Conservation (phyloP, 495 filamentous ascomycete genomes). For the Xylaria cubensis region DNA sequence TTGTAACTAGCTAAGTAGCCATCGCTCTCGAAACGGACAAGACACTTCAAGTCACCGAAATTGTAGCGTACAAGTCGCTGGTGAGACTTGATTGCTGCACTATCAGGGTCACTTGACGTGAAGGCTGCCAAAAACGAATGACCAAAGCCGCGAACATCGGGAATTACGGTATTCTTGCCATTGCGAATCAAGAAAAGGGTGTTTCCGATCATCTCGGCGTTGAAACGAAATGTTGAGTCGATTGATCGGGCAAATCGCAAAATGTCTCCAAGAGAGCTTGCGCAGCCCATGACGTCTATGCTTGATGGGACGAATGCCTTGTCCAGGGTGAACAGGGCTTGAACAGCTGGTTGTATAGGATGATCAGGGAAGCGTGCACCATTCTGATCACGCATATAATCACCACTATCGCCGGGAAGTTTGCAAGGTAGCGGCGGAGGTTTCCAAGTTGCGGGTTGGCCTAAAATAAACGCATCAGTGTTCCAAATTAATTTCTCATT, state of each 20-base stretch:
- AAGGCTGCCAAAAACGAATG: slow-evolving; percentile 70
- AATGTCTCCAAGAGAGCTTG: slow-evolving; percentile 63
- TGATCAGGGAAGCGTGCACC: slow-evolving; percentile 61
- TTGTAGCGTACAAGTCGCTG: slow-evolving; percentile 67
- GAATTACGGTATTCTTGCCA: slow-evolving; percentile 58
- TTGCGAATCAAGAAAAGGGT: slow-evolving; percentile 70
- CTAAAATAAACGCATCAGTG: slow-evolving; percentile 41
- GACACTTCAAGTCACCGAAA: slow-evolving; percentile 60
- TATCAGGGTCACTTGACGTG: slow-evolving; percentile 61
- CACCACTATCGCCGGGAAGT: slow-evolving; percentile 58
- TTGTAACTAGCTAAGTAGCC: slow-evolving; percentile 54
- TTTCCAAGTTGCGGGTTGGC: slow-evolving; percentile 65
- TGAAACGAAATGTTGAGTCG: slow-evolving; percentile 60
- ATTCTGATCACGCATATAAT: slow-evolving; percentile 68
- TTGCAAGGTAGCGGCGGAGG: slow-evolving; percentile 47
- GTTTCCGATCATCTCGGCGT: slow-evolving; percentile 63
- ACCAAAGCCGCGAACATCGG: slow-evolving; percentile 63
- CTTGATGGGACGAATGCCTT: slow-evolving; percentile 34
- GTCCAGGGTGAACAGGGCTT: slow-evolving; percentile 43
- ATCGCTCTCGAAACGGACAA: slow-evolving; percentile 69
- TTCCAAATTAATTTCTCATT: slow-evolving; percentile 3
- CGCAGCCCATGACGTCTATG: slow-evolving; percentile 68
- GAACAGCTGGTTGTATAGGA: slow-evolving; percentile 65
- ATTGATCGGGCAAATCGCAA: slow-evolving; percentile 58
- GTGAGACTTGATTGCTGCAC: slow-evolving; percentile 62